A percentile compares a stretch with the other conserved stretches of the same genome.
phyloP scores from a whole-genome alignment of 2,329 filamentous ascomycete species.

The Talaromyces piceae region DNA sequence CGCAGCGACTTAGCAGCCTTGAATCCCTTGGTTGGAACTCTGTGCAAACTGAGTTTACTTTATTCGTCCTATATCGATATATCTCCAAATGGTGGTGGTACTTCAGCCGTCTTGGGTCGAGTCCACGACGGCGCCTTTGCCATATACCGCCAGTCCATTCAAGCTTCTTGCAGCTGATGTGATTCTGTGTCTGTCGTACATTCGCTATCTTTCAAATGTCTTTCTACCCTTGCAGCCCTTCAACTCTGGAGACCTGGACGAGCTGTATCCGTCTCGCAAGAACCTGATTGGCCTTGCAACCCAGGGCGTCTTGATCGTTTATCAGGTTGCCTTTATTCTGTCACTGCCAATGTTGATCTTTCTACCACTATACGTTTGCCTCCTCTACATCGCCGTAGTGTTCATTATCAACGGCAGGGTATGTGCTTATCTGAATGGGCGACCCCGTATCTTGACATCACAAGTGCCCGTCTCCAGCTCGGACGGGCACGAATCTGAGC shows the following conservation, averaged over 20 bases:
- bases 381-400: not conserved
- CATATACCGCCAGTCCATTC: constrained; percentile 34
- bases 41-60: no score
- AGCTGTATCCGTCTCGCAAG: constrained; percentile 51
- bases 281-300: constrained; percentile 53
- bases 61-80: not conserved
- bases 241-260: constrained; percentile 51
- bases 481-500: constrained; percentile 52
- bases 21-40: not conserved
- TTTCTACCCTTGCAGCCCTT: constrained; percentile 51
- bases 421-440: constrained; percentile 32
- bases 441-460: constrained; percentile 44
- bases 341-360: constrained; percentile 47
- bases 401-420: constrained; percentile 11
- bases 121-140: constrained; percentile 18
- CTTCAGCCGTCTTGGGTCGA: constrained; percentile 6
- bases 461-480: constrained; percentile 20
- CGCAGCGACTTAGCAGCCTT: not conserved
- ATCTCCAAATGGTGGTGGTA: not conserved
- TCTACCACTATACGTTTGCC: constrained; percentile 22
- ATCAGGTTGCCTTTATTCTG: constrained; percentile 56
- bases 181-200: constrained; percentile 26
- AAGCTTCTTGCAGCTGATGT: constrained; percentile 34
- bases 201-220: constrained; percentile 48
- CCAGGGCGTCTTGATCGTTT: constrained; percentile 51